A percentile compares a stretch with the other conserved stretches of the same genome.
Evolutionary conservation across 495 filamentous ascomycete species (phyloP).

Genomic region (Penicillium ochrochloron): DNA sequence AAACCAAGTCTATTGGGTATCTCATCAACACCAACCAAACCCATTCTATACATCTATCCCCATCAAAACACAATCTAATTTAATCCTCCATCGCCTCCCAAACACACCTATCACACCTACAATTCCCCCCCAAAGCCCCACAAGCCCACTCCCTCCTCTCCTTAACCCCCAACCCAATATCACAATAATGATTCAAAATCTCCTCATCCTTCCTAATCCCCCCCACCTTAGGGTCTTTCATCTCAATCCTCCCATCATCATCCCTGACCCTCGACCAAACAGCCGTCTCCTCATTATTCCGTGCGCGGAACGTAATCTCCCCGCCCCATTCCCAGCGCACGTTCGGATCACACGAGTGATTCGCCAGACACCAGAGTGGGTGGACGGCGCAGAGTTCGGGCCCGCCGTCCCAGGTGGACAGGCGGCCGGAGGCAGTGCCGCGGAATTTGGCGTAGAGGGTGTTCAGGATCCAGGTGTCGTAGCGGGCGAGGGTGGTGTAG

Average conservation of each 20-base stretch:
- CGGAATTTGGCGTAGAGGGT: constrained; percentile 93
- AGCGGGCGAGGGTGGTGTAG: constrained; percentile 63
- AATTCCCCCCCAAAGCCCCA: constrained; percentile 83
- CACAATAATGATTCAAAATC: constrained; percentile 92
- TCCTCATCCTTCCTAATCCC: constrained; percentile 80
- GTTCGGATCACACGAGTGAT: constrained; percentile 94
- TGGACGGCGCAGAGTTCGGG: constrained; percentile 83
- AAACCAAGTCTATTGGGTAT: constrained; percentile 17
- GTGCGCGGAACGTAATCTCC: constrained; percentile 69
- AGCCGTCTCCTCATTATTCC: constrained; percentile 47
- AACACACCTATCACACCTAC: constrained; percentile 79
- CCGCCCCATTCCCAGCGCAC: constrained; percentile 94
- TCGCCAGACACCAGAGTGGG: constrained; percentile 78
- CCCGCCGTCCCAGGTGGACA: constrained; percentile 70
- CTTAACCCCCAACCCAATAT: constrained; percentile 75
- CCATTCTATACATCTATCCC: constrained; percentile 1
- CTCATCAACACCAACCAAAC: background rate
- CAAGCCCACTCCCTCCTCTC: constrained; percentile 86
- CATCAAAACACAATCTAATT: background rate
- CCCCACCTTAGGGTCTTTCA: constrained; percentile 30
- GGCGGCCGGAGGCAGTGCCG: constrained; percentile 83
- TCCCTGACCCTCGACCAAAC: constrained; percentile 47
- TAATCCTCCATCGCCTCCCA: constrained; percentile 53
- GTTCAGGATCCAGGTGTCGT: constrained; percentile 93
- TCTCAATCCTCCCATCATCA: constrained; percentile 27